phyloP scores from a whole-genome alignment of 345 rosid genomes.

The Streptanthus diversifolius region DNA sequence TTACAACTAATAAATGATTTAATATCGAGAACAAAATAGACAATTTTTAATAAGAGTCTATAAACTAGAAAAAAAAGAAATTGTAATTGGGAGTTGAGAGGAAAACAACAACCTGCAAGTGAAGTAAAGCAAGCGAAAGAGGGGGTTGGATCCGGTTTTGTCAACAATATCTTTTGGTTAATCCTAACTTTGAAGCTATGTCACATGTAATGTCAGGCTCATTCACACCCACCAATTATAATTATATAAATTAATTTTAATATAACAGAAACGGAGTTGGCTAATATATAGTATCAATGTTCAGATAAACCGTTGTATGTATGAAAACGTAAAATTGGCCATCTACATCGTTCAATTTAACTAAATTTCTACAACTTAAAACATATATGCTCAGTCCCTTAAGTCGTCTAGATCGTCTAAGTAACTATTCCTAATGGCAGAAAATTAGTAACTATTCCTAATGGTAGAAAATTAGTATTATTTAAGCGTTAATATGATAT shows the following conservation, averaged over 20 bases:
- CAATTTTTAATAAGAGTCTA: background rate
- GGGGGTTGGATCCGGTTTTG: slow-evolving; percentile 29
- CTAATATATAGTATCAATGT: background rate
- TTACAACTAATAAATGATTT: background rate
- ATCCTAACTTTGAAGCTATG: slow-evolving; percentile 39
- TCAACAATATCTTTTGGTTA: slow-evolving; percentile 22
- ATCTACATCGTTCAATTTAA: too few species aligned
- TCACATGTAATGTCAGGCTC: slow-evolving; percentile 37
- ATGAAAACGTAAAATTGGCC: background rate
- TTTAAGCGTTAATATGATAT: background rate
- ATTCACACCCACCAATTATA: slow-evolving; percentile 23
- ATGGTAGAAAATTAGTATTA: background rate
- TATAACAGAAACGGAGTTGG: background rate
- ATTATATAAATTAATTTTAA: background rate
- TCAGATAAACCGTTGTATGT: background rate
- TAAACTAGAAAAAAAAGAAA: background rate
- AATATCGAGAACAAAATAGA: background rate
- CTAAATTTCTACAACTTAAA: background rate
- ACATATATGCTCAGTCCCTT: background rate
- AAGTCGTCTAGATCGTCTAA: background rate
- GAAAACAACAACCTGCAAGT: slow-evolving; percentile 34
- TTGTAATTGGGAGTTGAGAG: slow-evolving; percentile 7
- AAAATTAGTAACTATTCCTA: too few species aligned
- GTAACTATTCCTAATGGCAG: background rate
- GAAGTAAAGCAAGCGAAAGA: slow-evolving; percentile 34